Conservation (phyloP, 495 filamentous ascomycete species). For the Barbatosphaeria neglecta region DNA sequence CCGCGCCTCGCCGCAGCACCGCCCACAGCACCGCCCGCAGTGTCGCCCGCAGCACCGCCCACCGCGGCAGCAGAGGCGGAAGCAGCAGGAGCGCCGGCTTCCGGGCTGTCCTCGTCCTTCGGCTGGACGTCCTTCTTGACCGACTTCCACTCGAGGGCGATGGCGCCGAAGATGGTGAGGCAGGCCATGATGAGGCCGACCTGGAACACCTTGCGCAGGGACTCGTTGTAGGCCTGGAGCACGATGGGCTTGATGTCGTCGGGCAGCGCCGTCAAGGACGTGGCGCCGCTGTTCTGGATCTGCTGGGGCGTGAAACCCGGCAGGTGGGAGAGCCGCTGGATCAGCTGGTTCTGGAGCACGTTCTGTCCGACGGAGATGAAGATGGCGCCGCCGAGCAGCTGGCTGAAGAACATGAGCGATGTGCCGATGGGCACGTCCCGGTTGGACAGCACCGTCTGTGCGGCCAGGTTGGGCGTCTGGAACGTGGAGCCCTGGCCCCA, state of each 20-base stretch:
- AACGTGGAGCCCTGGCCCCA: slow-evolving; percentile 46
- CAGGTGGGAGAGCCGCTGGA: slow-evolving; percentile 23
- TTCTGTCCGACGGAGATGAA: slow-evolving; percentile 46
- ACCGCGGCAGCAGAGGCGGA: background rate
- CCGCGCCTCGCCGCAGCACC: background rate
- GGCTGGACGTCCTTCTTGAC: slow-evolving; percentile 43
- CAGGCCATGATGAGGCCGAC: slow-evolving; percentile 47
- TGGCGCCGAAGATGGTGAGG: slow-evolving; percentile 42
- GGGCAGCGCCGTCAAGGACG: slow-evolving; percentile 44
- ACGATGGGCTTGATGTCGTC: slow-evolving; percentile 32
- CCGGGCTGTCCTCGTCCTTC: background rate
- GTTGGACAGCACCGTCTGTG: slow-evolving; percentile 30
- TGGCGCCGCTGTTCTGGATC: slow-evolving; percentile 49
- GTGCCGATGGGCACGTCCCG: slow-evolving; percentile 45
- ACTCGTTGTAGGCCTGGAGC: slow-evolving; percentile 51
- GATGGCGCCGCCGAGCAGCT: slow-evolving; percentile 45
- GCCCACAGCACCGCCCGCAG: background rate
- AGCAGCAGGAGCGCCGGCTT: background rate
- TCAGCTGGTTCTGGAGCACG: slow-evolving; percentile 39
- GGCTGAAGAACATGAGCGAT: slow-evolving; percentile 44
- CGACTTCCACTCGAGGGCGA: slow-evolving; percentile 56
- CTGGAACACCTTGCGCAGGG: slow-evolving; percentile 51
- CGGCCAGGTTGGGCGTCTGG: slow-evolving; percentile 42
- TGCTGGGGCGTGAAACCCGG: slow-evolving; percentile 29
- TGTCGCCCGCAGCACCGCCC: background rate